phyloP scores from a whole-genome alignment of 352 stramenopile genomes.

The Phytophthora fragariaefolia region DNA sequence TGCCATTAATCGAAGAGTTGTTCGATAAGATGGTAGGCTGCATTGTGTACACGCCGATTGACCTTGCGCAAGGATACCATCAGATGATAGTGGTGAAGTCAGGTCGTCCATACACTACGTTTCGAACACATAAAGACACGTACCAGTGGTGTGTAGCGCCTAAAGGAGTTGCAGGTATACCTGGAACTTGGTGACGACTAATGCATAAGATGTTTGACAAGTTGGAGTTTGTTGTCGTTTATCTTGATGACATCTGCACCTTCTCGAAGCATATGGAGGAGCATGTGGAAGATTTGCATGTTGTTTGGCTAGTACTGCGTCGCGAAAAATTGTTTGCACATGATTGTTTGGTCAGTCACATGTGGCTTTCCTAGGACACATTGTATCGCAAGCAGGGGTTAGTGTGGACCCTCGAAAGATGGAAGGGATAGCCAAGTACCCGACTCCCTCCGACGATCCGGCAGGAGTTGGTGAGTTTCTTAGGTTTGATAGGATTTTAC shows the following conservation, averaged over 20 bases:
- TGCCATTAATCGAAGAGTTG: conserved; percentile 25
- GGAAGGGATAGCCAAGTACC: conserved; percentile 23
- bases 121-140: conserved; percentile 38
- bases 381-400: conserved; percentile 23
- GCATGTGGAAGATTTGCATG: conserved; percentile 29
- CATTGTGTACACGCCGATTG: conserved; percentile 27
- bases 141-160: conserved; percentile 53
- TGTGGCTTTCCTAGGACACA: conserved; percentile 38
- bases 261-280: conserved; percentile 22
- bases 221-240: conserved; percentile 42
- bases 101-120: conserved; percentile 40
- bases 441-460: conserved; percentile 10
- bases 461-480: conserved; percentile 41
- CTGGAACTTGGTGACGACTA: conserved; percentile 41
- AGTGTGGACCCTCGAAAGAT: conserved; percentile 31
- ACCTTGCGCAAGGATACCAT: conserved; percentile 43
- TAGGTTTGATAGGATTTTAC: conserved; percentile 31
- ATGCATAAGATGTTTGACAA: conserved; percentile 44
- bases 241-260: conserved; percentile 46
- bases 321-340: conserved; percentile 31
- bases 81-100: conserved; percentile 19
- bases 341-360: conserved; percentile 26
- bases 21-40: conserved; percentile 25
- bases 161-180: conserved; percentile 51
- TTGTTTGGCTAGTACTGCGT: conserved; percentile 31